Percentiles rank a stretch among this genome's conserved stretches.
phyloP scores from a whole-genome alignment of 768 basidiomycete genomes.

The Amanita exitialis region DNA sequence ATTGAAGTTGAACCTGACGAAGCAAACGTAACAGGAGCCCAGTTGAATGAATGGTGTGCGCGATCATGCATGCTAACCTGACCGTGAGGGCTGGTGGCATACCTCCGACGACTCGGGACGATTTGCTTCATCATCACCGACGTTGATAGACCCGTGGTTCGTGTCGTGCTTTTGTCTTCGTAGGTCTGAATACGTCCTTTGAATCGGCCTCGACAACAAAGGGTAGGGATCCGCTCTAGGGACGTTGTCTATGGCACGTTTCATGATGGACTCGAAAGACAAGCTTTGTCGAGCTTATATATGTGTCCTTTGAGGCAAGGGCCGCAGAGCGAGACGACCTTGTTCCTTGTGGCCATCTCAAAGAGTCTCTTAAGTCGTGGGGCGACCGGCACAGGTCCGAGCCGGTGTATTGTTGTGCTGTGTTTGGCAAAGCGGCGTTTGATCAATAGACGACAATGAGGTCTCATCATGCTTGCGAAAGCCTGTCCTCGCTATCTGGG shows the following conservation, averaged over 20 bases:
- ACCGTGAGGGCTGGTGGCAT: background rate
- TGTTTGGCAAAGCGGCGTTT: background rate
- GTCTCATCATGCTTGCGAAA: background rate
- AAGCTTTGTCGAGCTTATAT: background rate
- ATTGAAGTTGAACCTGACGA: background rate
- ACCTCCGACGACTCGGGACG: background rate
- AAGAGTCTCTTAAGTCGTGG: background rate
- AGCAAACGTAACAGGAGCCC: background rate
- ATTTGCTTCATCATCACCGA: background rate
- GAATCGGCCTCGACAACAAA: background rate
- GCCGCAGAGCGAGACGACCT: background rate
- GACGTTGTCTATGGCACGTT: background rate
- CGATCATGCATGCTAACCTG: background rate
- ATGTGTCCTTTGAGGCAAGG: background rate
- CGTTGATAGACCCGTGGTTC: background rate
- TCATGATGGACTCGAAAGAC: background rate
- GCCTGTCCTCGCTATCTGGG: background rate
- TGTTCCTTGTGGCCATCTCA: background rate
- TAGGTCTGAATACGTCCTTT: background rate
- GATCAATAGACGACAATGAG: background rate
- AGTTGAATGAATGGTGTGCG: background rate
- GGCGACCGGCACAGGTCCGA: background rate
- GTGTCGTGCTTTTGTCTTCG: background rate
- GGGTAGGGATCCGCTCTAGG: background rate
- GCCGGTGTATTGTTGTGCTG: background rate